A percentile compares a stretch with the other conserved stretches of the same genome.
These are phyloP conservation scores for Voacanga thouarsii DNA, from an alignment of 257 asterid species.

Conservation along the genomic window DNA sequence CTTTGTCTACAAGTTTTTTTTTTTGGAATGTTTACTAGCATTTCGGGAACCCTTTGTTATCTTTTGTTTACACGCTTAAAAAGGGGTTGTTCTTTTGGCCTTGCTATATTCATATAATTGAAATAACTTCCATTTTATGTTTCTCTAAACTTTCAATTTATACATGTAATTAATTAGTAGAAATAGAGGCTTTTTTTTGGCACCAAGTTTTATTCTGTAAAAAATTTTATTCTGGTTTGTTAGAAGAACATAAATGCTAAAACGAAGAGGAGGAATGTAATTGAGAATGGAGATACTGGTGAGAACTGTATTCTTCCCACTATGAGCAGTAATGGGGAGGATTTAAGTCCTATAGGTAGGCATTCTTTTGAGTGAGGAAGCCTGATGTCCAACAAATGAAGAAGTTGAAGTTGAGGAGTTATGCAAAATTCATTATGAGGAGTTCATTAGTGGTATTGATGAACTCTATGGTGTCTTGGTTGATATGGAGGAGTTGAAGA, in stretches of 20 bases:
- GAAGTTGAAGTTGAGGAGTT: conserved; percentile 93
- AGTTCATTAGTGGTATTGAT: conserved; percentile 82
- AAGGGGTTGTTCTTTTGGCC: neutral
- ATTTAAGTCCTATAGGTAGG: conserved; percentile 88
- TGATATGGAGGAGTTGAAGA: conserved; percentile 86
- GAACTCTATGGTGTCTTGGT: conserved; percentile 94
- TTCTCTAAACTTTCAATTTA: neutral
- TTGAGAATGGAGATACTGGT: conserved; percentile 65
- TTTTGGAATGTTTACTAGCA: neutral
- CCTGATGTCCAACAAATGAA: conserved; percentile 78
- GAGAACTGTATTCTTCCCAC: conserved; percentile 86
- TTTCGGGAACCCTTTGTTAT: neutral
- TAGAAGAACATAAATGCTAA: conserved; percentile 47
- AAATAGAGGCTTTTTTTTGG: neutral
- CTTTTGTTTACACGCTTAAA: too few relatives aligned
- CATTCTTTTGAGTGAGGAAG: conserved; percentile 66
- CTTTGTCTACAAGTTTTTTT: neutral
- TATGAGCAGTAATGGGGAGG: conserved; percentile 77
- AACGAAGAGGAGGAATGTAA: too few relatives aligned
- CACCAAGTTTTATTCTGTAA: neutral
- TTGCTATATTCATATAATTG: neutral
- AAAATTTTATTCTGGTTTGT: conserved; percentile 1
- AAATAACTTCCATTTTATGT: neutral
- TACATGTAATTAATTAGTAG: conserved; percentile 48
- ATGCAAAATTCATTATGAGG: conserved; percentile 92